Evolutionary conservation across 306 rosid genomes (phyloP), one percentile per base, ranked within the genome.

Genomic region (Ziziphus jujuba): DNA sequence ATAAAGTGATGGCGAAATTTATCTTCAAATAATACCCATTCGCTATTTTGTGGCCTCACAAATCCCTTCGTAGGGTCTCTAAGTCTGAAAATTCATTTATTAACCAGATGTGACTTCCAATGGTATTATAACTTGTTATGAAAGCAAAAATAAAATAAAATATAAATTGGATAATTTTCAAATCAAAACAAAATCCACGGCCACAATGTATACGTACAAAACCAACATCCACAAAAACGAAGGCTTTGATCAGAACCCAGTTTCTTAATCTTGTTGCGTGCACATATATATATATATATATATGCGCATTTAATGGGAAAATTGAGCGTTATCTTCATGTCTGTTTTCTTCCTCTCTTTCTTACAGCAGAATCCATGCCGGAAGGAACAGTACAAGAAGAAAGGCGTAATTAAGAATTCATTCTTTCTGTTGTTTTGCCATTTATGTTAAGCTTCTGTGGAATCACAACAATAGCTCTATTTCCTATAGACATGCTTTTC

Each of bases 1-100:
- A 23, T 12, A 47, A 38, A 48, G 31, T 75, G 84, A 79, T 21
- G 33, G 65, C 1, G 80, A 70, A 67, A 70, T 75, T 49, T 79
- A 56, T 70, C 81, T 25, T 61, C 66, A 17, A 50, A n/a, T 2
- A 55, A 47, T 28, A 59, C 57, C 55, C 67, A 59, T 51, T 65
- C 34, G 33, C 14, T 45, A 28, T 59, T 60, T 61, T 56, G 61
- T 54, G 72, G 74, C 74, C 77, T 60, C 57, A 55, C 50, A 70
- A 4, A 54, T 54, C 22, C n/a, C 48, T 22, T 7, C 1, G 16
- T 49, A 14, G 36, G 57, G 45, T 31, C 72, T 40, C 33, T n/a
- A 19, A 48, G 48, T 72, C 33, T 7, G 24, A 71, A 36, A 14
- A 40, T 9, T 50, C 66, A 67, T 52, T 72, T 61, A 55, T 67